These are phyloP conservation scores for Vanrija humicola DNA, from an alignment of 1,284 basidiomycete species.

Conservation along the genomic window DNA sequence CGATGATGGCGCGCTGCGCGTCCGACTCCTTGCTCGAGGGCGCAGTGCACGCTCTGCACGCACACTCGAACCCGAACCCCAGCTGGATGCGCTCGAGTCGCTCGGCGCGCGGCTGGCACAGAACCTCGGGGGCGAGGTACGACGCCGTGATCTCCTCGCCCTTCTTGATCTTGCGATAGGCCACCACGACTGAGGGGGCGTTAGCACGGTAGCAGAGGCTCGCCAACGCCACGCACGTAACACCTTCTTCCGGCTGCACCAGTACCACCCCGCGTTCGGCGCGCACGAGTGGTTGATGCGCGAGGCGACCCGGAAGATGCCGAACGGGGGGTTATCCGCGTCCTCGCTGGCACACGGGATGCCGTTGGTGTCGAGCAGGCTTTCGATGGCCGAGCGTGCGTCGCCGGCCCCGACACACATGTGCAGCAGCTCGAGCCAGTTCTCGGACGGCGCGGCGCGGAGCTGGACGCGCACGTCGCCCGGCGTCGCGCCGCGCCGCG, in stretches of 20 bases:
- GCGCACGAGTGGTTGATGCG: conserved; percentile 26
- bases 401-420: background rate
- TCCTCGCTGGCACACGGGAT: conserved; percentile 1
- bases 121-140: conserved; percentile 7
- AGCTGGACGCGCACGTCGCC: background rate
- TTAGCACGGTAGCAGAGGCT: background rate
- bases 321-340: background rate
- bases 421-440: background rate
- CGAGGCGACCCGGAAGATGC: conserved; percentile 21
- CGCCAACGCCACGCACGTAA: conserved; percentile 6
- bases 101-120: background rate
- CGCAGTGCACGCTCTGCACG: background rate
- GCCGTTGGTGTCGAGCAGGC: conserved; percentile 5
- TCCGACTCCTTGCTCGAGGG: background rate
- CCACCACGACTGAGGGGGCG: conserved; percentile 13
- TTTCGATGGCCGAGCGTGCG: background rate
- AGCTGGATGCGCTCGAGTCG: background rate
- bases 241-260: conserved; percentile 9
- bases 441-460: background rate
- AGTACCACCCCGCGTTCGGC: conserved; percentile 27
- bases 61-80: conserved; percentile 4
- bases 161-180: conserved; percentile 6
- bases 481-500: background rate
- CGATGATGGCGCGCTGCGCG: background rate
- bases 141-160: conserved; percentile 20